phyloP scores from a whole-genome alignment of 2,329 filamentous ascomycete genomes.

The Colletotrichum incanum region DNA sequence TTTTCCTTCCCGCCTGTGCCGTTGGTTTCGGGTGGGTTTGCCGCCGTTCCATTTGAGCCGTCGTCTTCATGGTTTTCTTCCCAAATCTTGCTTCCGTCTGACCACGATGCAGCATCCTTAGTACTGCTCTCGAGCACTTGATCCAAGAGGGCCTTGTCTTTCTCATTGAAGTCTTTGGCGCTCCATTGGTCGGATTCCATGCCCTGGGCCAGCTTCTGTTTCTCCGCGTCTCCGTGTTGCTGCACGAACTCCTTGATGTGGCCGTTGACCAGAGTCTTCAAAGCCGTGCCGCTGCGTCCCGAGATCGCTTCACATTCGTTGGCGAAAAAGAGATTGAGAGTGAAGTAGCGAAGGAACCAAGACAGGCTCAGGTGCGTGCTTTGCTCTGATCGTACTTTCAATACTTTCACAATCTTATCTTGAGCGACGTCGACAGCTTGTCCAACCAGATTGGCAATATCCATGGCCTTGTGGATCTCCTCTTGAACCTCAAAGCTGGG shows the following conservation, averaged over 20 bases:
- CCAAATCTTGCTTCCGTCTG: slow-evolving; percentile 73
- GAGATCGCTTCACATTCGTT: slow-evolving; percentile 91
- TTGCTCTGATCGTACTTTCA: slow-evolving; percentile 84
- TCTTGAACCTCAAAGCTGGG: slow-evolving; percentile 72
- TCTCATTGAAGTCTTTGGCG: slow-evolving; percentile 80
- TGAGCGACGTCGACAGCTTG: slow-evolving; percentile 87
- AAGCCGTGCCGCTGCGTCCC: slow-evolving; percentile 80
- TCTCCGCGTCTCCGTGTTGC: slow-evolving; percentile 78
- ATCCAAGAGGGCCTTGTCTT: slow-evolving; percentile 72
- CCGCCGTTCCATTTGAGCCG: slow-evolving; percentile 36
- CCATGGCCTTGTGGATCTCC: slow-evolving; percentile 82
- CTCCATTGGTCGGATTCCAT: slow-evolving; percentile 89
- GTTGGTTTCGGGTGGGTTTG: slow-evolving; percentile 61
- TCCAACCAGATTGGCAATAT: slow-evolving; percentile 83
- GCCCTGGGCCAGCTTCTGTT: slow-evolving; percentile 80
- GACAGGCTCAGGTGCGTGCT: slow-evolving; percentile 77
- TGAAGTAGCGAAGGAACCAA: slow-evolving; percentile 86
- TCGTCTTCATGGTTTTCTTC: slow-evolving; percentile 48
- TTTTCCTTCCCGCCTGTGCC: slow-evolving; percentile 72
- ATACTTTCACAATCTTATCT: slow-evolving; percentile 81
- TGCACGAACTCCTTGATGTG: slow-evolving; percentile 88
- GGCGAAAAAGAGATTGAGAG: slow-evolving; percentile 85
- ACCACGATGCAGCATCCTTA: slow-evolving; percentile 78
- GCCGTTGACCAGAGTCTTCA: slow-evolving; percentile 85
- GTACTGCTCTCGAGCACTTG: slow-evolving; percentile 80